A percentile compares a stretch with the other conserved stretches of the same genome.
Evolutionary conservation across 2,329 filamentous ascomycete species (phyloP).

Genomic region (Cladosporium cucumerinum): DNA sequence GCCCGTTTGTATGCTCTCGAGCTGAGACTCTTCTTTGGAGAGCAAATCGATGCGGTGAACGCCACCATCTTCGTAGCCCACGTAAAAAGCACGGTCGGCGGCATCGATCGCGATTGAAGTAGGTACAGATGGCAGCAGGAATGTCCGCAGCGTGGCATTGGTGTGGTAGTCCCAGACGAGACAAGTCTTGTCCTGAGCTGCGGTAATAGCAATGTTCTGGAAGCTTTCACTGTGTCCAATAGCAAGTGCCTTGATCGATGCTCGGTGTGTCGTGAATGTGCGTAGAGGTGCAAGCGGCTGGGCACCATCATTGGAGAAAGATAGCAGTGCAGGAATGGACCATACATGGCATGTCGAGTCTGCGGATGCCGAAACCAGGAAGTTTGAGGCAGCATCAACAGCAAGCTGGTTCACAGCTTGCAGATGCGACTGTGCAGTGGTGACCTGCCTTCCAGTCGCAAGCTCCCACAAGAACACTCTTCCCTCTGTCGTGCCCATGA

Average conservation of each 20-base stretch:
- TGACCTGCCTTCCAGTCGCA: conserved; percentile 68
- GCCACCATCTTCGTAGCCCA: conserved; percentile 74
- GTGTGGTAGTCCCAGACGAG: conserved; percentile 90
- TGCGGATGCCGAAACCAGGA: conserved; percentile 73
- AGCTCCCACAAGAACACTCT: conserved; percentile 93
- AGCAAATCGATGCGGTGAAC: conserved; percentile 74
- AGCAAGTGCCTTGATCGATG: conserved; percentile 63
- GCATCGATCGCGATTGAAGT: conserved; percentile 75
- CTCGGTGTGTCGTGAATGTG: conserved; percentile 74
- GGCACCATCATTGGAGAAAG: conserved; percentile 53
- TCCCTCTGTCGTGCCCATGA: conserved; percentile 80
- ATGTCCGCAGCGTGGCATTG: conserved; percentile 72
- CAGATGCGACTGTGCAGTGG: conserved; percentile 73
- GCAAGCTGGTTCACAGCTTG: conserved; percentile 75
- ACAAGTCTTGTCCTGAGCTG: conserved; percentile 80
- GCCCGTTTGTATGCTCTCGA: conserved; percentile 24
- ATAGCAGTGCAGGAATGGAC: conserved; percentile 73
- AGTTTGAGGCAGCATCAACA: conserved; percentile 65
- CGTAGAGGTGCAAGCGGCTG: conserved; percentile 65
- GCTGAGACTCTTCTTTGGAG: conserved; percentile 25
- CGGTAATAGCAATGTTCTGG: conserved; percentile 79
- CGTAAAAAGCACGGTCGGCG: conserved; percentile 76
- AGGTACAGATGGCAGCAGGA: conserved; percentile 72
- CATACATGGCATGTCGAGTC: conserved; percentile 93
- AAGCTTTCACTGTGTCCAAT: conserved; percentile 66